A percentile compares a stretch with the other conserved stretches of the same genome.
Conservation (phyloP, 1,139 yeast species). For the Blastobotrys ciferrii region DNA sequence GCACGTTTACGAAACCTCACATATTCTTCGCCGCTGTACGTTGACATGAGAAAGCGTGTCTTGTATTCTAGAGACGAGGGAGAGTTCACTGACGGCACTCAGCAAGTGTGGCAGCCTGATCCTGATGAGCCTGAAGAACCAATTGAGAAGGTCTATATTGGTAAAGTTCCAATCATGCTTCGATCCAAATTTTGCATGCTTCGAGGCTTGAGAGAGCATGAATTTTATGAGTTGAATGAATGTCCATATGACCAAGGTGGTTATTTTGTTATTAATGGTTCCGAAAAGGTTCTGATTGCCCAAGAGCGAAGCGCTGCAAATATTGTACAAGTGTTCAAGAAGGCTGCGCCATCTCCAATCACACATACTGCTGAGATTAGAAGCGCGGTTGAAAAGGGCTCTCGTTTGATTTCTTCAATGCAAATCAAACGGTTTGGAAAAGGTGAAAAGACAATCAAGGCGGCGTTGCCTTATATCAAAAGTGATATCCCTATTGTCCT, state of each 20-base stretch:
- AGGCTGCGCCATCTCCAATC: slow-evolving; percentile 95
- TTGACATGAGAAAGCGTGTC: slow-evolving; percentile 91
- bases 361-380: slow-evolving; percentile 96
- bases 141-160: slow-evolving; percentile 77
- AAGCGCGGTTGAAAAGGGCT: slow-evolving; percentile 95
- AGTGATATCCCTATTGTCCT: slow-evolving; percentile 96
- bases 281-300: slow-evolving; percentile 96
- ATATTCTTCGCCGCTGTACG: slow-evolving; percentile 92
- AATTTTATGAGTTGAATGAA: slow-evolving; percentile 90
- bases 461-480: slow-evolving; percentile 92
- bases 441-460: slow-evolving; percentile 83
- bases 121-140: slow-evolving; percentile 58
- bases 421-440: slow-evolving; percentile 90
- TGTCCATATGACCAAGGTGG: slow-evolving; percentile 99
- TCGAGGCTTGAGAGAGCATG: slow-evolving; percentile 89
- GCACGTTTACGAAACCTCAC: slow-evolving; percentile 95
- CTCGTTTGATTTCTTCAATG: slow-evolving; percentile 88
- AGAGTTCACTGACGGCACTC: slow-evolving; percentile 47
- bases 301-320: slow-evolving; percentile 98
- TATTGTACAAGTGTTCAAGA: slow-evolving; percentile 96
- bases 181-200: slow-evolving; percentile 94
- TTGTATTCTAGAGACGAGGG: slow-evolving; percentile 73
- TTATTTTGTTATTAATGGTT: slow-evolving; percentile 95
- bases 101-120: slow-evolving; percentile 66
- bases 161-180: slow-evolving; percentile 97